Evolutionary conservation across 805 yeast genomes (phyloP).

Genomic region (Nakazawaea peltata): DNA sequence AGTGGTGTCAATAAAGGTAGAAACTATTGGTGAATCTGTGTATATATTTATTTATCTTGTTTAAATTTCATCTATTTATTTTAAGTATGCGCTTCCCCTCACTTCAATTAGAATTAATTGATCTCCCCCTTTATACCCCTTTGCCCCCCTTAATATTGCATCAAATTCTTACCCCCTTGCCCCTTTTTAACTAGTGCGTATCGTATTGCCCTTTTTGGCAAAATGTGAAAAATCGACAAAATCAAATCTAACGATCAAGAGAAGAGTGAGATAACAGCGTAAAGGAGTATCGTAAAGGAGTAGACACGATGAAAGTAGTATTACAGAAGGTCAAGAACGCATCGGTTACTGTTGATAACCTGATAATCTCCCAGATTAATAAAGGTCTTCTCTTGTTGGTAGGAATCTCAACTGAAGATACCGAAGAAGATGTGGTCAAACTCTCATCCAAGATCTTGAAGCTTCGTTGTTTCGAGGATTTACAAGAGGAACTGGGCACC

Average conservation of each 20-base stretch:
- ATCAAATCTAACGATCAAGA: too few species aligned
- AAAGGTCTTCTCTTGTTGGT: conserved; percentile 75
- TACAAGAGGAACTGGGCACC: conserved; percentile 22
- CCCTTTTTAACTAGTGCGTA: too few species aligned
- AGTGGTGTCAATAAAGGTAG: conserved; percentile 66
- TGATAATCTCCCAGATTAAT: conserved; percentile 65
- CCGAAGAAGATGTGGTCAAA: conserved; percentile 62
- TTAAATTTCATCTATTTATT: background rate
- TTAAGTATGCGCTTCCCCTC: background rate
- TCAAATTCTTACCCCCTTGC: too few species aligned
- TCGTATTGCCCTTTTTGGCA: too few species aligned
- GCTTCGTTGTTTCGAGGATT: conserved; percentile 67
- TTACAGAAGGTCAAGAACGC: conserved; percentile 86
- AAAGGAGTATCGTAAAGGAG: background rate
- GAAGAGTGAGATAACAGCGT: too few species aligned
- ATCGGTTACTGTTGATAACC: conserved; percentile 74
- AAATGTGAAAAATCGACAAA: too few species aligned
- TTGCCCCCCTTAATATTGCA: too few species aligned
- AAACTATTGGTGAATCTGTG: conserved; percentile 14
- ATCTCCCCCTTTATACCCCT: background rate
- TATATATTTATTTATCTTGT: conserved; percentile 1
- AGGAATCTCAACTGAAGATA: conserved; percentile 77
- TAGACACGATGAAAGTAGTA: conserved; percentile 66
- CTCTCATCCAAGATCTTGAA: conserved; percentile 59
- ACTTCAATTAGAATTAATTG: background rate